Percentiles rank a stretch among this genome's conserved stretches.
Evolutionary conservation across 345 rosid species (phyloP).

Genomic region (Hibiscus mutabilis): DNA sequence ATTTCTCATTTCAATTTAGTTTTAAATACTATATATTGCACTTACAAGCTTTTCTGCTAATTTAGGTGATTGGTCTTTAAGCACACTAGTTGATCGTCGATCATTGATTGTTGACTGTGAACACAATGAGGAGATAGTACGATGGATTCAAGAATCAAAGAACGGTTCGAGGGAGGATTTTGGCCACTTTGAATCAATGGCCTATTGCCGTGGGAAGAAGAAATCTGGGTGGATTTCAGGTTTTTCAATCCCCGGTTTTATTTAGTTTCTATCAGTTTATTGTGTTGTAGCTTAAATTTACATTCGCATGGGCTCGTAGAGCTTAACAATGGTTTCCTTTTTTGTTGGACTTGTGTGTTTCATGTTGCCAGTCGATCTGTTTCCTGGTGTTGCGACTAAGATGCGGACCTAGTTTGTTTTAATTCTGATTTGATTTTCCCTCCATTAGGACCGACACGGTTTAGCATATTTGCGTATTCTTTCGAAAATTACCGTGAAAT

Average conservation of each 20-base stretch:
- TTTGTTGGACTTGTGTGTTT: constrained; percentile 20
- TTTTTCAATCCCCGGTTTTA: constrained; percentile 36
- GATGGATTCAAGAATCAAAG: constrained; percentile 9
- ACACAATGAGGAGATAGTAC: constrained; percentile 11
- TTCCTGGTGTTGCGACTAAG: constrained; percentile 15
- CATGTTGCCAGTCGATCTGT: constrained; percentile 8
- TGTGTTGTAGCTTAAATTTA: constrained; percentile 14
- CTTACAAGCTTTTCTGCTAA: background rate
- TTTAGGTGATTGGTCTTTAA: constrained; percentile 10
- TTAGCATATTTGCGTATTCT: constrained; percentile 5
- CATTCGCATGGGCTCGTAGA: constrained; percentile 26
- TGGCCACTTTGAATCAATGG: constrained; percentile 42
- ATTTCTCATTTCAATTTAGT: background rate
- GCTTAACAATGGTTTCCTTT: constrained; percentile 20
- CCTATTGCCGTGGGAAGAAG: constrained; percentile 32
- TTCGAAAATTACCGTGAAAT: constrained; percentile 12
- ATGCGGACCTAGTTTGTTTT: constrained; percentile 12
- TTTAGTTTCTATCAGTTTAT: constrained; percentile 22
- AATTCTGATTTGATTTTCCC: constrained; percentile 11
- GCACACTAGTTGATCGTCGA: constrained; percentile 11
- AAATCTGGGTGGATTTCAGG: constrained; percentile 42
- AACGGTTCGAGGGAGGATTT: constrained; percentile 24
- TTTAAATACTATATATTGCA: background rate
- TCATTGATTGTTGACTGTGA: background rate
- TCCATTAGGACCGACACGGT: constrained; percentile 21